A percentile compares a stretch with the other conserved stretches of the same genome.
Evolutionary conservation across 257 asterid species (phyloP).

Genomic region (Primulina eburnea): DNA sequence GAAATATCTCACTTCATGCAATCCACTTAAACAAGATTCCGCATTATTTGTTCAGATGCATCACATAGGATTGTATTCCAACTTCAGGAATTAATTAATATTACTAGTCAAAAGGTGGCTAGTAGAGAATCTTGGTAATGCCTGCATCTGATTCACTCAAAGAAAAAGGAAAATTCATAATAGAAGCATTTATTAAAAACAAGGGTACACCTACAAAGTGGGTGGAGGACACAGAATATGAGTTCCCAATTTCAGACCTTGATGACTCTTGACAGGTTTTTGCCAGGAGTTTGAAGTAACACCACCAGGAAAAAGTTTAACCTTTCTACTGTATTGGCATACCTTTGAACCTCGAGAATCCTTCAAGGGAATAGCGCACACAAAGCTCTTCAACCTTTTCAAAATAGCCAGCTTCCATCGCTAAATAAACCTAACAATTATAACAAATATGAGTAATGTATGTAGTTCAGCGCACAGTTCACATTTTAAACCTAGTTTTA

Average conservation of each 20-base stretch:
- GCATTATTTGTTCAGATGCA: not conserved
- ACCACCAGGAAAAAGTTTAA: slow-evolving; percentile 8
- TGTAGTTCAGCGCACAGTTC: slow-evolving; percentile 7
- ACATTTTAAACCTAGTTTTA: not conserved
- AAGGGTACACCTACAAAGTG: not conserved
- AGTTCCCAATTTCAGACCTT: not conserved
- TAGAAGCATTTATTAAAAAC: not conserved
- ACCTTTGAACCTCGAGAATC: slow-evolving; percentile 69
- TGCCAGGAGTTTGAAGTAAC: slow-evolving; percentile 10
- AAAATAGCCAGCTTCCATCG: slow-evolving; percentile 92
- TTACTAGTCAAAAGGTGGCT: not conserved
- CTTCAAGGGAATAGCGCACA: slow-evolving; percentile 66
- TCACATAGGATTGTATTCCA: not conserved
- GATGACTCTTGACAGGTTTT: not conserved
- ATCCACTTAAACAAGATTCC: not conserved
- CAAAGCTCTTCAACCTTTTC: slow-evolving; percentile 97
- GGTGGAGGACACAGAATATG: not conserved
- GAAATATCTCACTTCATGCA: not conserved
- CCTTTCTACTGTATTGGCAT: slow-evolving; percentile 23
- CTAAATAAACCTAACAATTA: slow-evolving; percentile 72
- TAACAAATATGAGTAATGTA: slow-evolving; percentile 14
- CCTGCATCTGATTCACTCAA: not conserved
- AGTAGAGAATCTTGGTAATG: not conserved
- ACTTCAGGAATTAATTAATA: slow-evolving; percentile 5
- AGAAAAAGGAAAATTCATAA: not conserved